Conservation (phyloP, 2,329 filamentous ascomycete genomes). For the Aureobasidium sp. region DNA sequence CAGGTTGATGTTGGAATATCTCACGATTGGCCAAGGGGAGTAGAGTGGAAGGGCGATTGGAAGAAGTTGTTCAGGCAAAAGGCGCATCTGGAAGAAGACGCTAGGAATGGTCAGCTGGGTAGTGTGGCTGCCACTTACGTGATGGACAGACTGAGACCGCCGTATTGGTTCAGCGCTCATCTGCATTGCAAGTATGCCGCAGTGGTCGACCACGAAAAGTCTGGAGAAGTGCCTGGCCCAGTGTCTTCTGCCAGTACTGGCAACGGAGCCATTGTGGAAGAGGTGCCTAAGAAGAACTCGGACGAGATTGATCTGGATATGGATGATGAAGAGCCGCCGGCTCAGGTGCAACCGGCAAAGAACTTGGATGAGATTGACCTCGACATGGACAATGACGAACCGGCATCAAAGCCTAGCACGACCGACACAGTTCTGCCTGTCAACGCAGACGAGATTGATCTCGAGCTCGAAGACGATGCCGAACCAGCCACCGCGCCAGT, state of each 20-base stretch:
- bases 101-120: conserved; percentile 66
- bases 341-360: conserved; percentile 24
- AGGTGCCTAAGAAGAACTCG: conserved; percentile 42
- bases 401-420: conserved; percentile 17
- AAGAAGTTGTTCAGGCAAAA: conserved; percentile 65
- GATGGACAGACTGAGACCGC: conserved; percentile 72
- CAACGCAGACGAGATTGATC: conserved; percentile 39
- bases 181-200: conserved; percentile 84
- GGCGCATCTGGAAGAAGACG: conserved; percentile 67
- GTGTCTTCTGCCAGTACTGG: neutral
- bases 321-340: conserved; percentile 27
- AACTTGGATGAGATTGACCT: conserved; percentile 63
- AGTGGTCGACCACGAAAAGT: conserved; percentile 40
- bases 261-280: neutral
- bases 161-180: conserved; percentile 86
- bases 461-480: conserved; percentile 27
- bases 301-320: conserved; percentile 58
- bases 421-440: conserved; percentile 21
- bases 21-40: conserved; percentile 86
- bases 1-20: conserved; percentile 89
- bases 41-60: conserved; percentile 72
- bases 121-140: conserved; percentile 73
- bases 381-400: conserved; percentile 36
- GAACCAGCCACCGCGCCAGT: conserved; percentile 17
- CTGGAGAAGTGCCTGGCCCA: neutral